Base-by-base conservation (phyloP, 2,329 filamentous ascomycete genomes). In the Trichoderma oligosporum region DNA sequence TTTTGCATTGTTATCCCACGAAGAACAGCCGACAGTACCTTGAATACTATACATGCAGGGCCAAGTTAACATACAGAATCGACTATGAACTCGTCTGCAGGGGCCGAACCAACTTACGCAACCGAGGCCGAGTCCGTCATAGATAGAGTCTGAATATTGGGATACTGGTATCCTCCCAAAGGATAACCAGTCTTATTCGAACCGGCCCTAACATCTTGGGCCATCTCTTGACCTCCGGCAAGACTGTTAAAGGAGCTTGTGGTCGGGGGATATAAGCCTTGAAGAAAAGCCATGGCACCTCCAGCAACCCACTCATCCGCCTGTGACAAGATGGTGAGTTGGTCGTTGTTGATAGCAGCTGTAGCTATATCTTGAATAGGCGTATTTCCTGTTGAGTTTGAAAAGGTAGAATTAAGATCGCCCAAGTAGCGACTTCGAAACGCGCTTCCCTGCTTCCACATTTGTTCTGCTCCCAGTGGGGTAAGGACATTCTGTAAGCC, bases 221-320 rank as follows among this genome's bases (percentile, higher is more conserved):
- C 76, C 11, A 80, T 74, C 33, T 70, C 67, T 8, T 59, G 42
- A 20, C 68, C 70, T 4, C 69, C 71, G 11, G 66, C 67, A 18
- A 55, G 56, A 11, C 56, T 55, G 33, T 63, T 62, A 33, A 73
- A 74, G 0, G 65, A 61, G 8, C 65, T 60, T 4, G 77, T 77
- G 0, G 81, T 79, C 0, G 90, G 89, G 2, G 91, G 91, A 67
- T 96, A 96, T 4, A 96, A 77, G 4, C 87, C 91, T 69, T 96
- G 91, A 64, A 94, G 74, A 71, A 96, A 95, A 0, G 86, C 90
- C 51, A 82, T 76, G 31, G 89, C 89, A 2, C 89, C 85, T 60
- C 81, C 85, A 51, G 84, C 82, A 29, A 92, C 66, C 65, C 73
- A 78, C 24, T 71, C 68, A 49, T 79, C 74, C 4, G 70, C 66